Evolutionary conservation across 2,329 filamentous ascomycete genomes (phyloP).

Genomic region (Colletotrichum tamarilloi): DNA sequence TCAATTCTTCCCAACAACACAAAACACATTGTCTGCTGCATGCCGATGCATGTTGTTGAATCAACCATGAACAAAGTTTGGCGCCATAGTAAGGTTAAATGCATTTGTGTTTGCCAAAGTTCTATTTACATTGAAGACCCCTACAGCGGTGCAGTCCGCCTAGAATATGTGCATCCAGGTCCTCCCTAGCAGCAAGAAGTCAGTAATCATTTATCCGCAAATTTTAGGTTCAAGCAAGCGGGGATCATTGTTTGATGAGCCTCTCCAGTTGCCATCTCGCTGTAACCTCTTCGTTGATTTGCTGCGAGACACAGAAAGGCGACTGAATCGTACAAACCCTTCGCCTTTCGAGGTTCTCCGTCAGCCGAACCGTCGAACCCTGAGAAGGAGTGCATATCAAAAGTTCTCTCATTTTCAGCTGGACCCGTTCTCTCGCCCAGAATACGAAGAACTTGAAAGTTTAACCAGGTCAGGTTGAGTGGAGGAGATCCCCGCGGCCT

Average conservation of each 20-base stretch:
- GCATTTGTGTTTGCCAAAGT: not conserved
- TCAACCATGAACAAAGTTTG: not conserved
- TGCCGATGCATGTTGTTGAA: not conserved
- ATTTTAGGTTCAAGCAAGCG: not conserved
- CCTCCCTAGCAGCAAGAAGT: not conserved
- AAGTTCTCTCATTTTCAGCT: not conserved
- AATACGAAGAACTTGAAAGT: not conserved
- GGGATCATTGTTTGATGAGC: not conserved
- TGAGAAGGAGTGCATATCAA: conserved; percentile 7
- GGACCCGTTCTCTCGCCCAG: not conserved
- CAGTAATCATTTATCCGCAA: not conserved
- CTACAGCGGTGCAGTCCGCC: no score
- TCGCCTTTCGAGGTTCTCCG: no score
- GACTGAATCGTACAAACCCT: not conserved
- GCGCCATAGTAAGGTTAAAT: not conserved
- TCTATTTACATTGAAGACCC: not conserved
- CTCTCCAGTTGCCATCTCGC: not conserved
- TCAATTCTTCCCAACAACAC: not conserved
- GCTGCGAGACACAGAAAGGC: not conserved
- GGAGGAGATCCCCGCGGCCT: not conserved
- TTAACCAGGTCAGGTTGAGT: not conserved
- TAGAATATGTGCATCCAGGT: not conserved
- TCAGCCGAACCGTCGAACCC: not conserved
- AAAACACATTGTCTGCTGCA: not conserved
- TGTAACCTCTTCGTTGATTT: not conserved